Conservation (phyloP, 495 filamentous ascomycete genomes). For the Trichoderma gamsii region DNA sequence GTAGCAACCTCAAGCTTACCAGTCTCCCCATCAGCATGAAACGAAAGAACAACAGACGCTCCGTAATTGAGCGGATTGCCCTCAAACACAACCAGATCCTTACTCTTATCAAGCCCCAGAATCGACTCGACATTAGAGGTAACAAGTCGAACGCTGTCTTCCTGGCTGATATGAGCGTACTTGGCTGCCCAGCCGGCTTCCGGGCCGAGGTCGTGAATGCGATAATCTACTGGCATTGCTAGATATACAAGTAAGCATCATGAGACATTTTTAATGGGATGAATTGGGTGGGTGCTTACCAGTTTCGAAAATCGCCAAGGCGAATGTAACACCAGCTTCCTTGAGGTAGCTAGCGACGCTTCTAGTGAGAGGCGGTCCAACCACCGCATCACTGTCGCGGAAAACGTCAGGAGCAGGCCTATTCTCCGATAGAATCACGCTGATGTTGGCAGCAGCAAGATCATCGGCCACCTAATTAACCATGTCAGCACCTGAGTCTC, state of each 20-base stretch:
- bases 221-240: slow-evolving; percentile 20
- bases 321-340: slow-evolving; percentile 32
- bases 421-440: slow-evolving; percentile 35
- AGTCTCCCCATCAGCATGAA: slow-evolving; percentile 22
- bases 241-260: background rate
- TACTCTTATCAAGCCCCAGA: slow-evolving; percentile 25
- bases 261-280: background rate
- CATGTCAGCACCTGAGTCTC: background rate
- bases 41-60: slow-evolving; percentile 30
- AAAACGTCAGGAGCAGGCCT: slow-evolving; percentile 29
- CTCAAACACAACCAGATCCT: slow-evolving; percentile 36
- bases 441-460: slow-evolving; percentile 33
- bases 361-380: slow-evolving; percentile 32
- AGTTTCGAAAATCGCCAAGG: slow-evolving; percentile 22
- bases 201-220: slow-evolving; percentile 25
- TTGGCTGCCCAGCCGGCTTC: slow-evolving; percentile 33
- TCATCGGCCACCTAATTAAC: slow-evolving; percentile 29
- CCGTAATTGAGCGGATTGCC: slow-evolving; percentile 36
- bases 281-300: slow-evolving; percentile 14
- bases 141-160: slow-evolving; percentile 28
- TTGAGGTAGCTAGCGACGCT: slow-evolving; percentile 29
- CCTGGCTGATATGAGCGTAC: slow-evolving; percentile 23
- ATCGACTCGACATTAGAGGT: slow-evolving; percentile 33
- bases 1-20: slow-evolving; percentile 17
- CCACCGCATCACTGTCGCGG: slow-evolving; percentile 27